phyloP scores from a whole-genome alignment of 2,329 filamentous ascomycete genomes.

The Ophiocordyceps camponoti-leonardi region DNA sequence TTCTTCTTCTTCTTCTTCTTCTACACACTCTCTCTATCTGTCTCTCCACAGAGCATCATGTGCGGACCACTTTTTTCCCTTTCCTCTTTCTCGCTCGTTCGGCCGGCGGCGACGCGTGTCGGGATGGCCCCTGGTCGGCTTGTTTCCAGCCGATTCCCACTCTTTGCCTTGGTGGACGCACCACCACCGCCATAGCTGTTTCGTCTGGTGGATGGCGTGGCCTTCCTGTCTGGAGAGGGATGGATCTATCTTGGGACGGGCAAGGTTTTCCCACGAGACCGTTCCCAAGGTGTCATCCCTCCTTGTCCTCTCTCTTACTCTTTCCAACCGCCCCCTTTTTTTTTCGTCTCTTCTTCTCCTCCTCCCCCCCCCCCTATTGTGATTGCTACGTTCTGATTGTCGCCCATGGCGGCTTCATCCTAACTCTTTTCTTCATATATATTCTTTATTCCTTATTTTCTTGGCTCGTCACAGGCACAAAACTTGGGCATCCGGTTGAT shows the following conservation, averaged over 20 bases:
- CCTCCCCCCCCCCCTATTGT: too few species aligned
- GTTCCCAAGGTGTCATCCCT: not conserved
- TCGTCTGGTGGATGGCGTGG: not conserved
- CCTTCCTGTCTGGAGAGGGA: not conserved
- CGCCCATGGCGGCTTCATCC: not conserved
- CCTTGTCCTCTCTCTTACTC: not conserved
- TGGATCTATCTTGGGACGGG: too few species aligned
- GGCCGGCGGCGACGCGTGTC: not conserved
- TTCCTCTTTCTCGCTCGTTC: not conserved
- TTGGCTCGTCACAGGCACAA: not conserved
- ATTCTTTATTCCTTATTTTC: not conserved
- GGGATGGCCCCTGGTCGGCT: not conserved
- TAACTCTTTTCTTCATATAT: not conserved
- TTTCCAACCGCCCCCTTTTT: too few species aligned
- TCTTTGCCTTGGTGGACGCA: not conserved
- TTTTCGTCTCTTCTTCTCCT: too few species aligned
- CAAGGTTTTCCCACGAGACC: too few species aligned
- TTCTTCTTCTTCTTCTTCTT: too few species aligned
- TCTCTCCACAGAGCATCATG: not conserved
- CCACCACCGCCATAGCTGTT: not conserved
- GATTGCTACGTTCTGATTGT: too few species aligned
- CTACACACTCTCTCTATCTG: not conserved
- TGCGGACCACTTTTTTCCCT: not conserved
- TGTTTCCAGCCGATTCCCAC: not conserved
- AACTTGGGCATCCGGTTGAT: too few species aligned